These are phyloP conservation scores for Saccharomycodes ludwigii DNA, from an alignment of 805 yeast species.

Conservation along the genomic window DNA sequence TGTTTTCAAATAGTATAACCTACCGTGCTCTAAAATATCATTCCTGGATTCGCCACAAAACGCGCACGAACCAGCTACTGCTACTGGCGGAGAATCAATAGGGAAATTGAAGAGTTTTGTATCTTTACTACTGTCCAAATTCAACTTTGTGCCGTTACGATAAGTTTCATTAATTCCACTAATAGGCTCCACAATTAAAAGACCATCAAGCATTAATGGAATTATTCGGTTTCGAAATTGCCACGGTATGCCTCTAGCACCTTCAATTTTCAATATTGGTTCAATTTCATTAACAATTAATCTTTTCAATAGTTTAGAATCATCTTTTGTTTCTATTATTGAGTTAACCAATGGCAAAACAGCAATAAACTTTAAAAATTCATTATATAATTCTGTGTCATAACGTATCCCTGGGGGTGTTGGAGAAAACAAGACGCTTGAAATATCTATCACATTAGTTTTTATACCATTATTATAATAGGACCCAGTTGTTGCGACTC, in stretches of 20 bases:
- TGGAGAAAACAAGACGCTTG: constrained; percentile 28
- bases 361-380: constrained; percentile 27
- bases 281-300: constrained; percentile 71
- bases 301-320: constrained; percentile 48
- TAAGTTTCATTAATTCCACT: constrained; percentile 71
- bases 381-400: constrained; percentile 27
- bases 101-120: constrained; percentile 33
- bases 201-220: constrained; percentile 62
- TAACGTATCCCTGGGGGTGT: constrained; percentile 29
- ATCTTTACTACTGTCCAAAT: constrained; percentile 12
- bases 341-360: constrained; percentile 23
- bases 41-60: constrained; percentile 73
- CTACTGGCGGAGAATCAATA: constrained; percentile 50
- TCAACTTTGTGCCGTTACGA: constrained; percentile 23
- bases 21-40: constrained; percentile 61
- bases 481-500: no score
- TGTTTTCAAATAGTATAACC: constrained; percentile 57
- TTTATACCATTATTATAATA: constrained; percentile 1
- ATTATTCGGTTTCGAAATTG: constrained; percentile 50
- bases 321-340: constrained; percentile 27
- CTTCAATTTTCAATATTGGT: constrained; percentile 51
- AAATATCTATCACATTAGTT: constrained; percentile 5
- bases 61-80: constrained; percentile 63
- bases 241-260: constrained; percentile 53
- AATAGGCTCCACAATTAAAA: constrained; percentile 76